Evolutionary conservation across 2,329 filamentous ascomycete species (phyloP), one percentile per base, ranked within the genome.

Genomic region (Zymoseptoria tritici): DNA sequence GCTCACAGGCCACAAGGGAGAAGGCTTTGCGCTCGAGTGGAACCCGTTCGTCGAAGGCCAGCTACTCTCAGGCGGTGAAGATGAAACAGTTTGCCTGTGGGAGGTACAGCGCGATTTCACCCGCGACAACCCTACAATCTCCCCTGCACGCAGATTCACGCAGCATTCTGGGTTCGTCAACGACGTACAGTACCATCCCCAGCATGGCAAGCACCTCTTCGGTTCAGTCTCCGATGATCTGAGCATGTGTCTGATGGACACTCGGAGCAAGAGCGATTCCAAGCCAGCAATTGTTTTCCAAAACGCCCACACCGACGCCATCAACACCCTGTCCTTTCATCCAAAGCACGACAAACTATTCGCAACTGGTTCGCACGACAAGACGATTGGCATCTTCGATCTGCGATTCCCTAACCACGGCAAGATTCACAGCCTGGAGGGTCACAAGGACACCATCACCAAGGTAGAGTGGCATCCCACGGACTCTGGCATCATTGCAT

Each of bases 251-350:
- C 88, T 99, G 61, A 82, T 97, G 61, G 94, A 99, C 73, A 83
- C 88, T n/a, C 88, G 94, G 21, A 68, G 83, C 84, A 71, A 72
- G 81, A 29, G 83, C 85, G 58, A 86, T 81, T 59, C 57, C 11
- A 65, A 65, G 21, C 66, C 72, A 11, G 69, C 70, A 57, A 85
- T 83, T 63, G 85, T 90, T 0, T 85, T 89, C 4, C 82, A 89
- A 55, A 82, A 87, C 49, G 92, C 92, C 9, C 95, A 99, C 72
- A 83, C 83, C 8, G 94, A 97, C 74, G 93, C 93, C 19, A 92
- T 99, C 75, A 99, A 99, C 73, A 89, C 91, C n/a, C 80, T 99
- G 24, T 87, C 94, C 0, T 99, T 97, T 79, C 96, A 97, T 71
- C 92, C 92, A 0, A 87, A 87, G 31, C 89, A 88, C n/a, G 93